phyloP scores from a whole-genome alignment of 1,284 basidiomycete genomes.

The Ganoderma sinense region DNA sequence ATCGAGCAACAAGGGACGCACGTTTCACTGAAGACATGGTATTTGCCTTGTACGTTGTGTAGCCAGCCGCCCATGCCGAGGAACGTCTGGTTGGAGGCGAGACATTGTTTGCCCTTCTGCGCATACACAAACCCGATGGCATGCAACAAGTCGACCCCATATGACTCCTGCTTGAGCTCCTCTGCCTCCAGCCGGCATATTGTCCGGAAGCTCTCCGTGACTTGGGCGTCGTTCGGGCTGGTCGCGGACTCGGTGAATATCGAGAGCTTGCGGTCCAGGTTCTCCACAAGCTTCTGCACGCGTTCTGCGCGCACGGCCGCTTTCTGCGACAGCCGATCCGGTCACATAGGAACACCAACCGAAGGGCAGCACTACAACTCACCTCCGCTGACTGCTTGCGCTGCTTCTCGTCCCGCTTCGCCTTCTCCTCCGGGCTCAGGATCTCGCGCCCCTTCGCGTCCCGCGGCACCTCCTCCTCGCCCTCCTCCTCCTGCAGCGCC shows the following conservation, averaged over 20 bases:
- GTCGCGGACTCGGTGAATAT: slow-evolving; percentile 93
- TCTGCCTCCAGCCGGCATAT: slow-evolving; percentile 87
- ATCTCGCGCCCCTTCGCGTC: slow-evolving; percentile 77
- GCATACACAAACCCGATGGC: slow-evolving; percentile 92
- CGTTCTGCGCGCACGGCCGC: slow-evolving; percentile 82
- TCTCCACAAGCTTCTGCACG: slow-evolving; percentile 84
- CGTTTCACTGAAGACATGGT: slow-evolving; percentile 94
- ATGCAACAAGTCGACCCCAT: slow-evolving; percentile 92
- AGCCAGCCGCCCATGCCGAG: slow-evolving; percentile 92
- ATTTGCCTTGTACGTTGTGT: slow-evolving; percentile 94
- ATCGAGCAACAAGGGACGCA: slow-evolving; percentile 47
- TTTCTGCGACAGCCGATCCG: slow-evolving; percentile 58
- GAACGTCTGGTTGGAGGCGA: slow-evolving; percentile 81
- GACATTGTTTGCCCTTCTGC: slow-evolving; percentile 82
- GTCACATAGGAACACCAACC: slow-evolving; percentile 1
- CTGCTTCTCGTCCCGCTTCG: slow-evolving; percentile 80
- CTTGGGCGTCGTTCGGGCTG: slow-evolving; percentile 76
- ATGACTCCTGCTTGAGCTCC: slow-evolving; percentile 92
- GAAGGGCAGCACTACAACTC: slow-evolving; percentile 29
- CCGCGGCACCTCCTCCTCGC: slow-evolving; percentile 51
- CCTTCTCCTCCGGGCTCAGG: slow-evolving; percentile 85
- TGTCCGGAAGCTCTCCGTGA: slow-evolving; percentile 72
- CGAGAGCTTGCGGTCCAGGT: slow-evolving; percentile 87
- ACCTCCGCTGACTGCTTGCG: slow-evolving; percentile 77
- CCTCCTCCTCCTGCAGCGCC: slow-evolving; percentile 92